Conservation (phyloP, 495 filamentous ascomycete genomes). For the Penicillium bovifimosum region DNA sequence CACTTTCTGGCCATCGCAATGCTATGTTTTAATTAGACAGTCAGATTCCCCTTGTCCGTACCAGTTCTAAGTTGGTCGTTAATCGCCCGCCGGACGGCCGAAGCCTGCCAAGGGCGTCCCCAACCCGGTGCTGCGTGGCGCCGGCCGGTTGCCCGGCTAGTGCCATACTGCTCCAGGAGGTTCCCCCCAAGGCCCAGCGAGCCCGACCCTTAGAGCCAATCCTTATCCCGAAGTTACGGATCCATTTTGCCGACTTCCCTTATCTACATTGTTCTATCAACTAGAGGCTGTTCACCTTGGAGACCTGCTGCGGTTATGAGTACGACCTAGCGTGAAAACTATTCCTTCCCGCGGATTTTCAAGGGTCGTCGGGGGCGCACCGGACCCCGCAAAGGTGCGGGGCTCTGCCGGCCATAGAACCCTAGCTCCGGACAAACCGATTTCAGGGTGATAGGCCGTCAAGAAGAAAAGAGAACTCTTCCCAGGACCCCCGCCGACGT, state of each 20-base stretch:
- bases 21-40: constrained; percentile 66
- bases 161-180: constrained; percentile 37
- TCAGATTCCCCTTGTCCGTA: constrained; percentile 72
- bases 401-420: constrained; percentile 39
- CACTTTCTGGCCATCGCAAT: constrained; percentile 63
- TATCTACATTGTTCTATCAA: constrained; percentile 66
- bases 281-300: constrained; percentile 68
- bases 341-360: constrained; percentile 65
- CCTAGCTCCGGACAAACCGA: constrained; percentile 46
- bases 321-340: constrained; percentile 63
- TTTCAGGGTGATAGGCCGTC: constrained; percentile 46
- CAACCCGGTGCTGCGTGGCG: constrained; percentile 47
- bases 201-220: constrained; percentile 64
- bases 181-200: constrained; percentile 6
- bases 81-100: constrained; percentile 57
- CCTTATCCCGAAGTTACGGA: constrained; percentile 68
- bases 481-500: constrained; percentile 52
- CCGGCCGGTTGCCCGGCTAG: constrained; percentile 51
- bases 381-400: constrained; percentile 56
- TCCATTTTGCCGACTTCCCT: constrained; percentile 70
- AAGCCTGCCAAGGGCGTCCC: constrained; percentile 55
- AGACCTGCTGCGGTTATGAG: constrained; percentile 68
- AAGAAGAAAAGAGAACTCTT: constrained; percentile 31
- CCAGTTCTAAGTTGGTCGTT: constrained; percentile 65
- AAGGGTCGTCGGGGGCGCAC: constrained; percentile 62